Conservation (phyloP, 2,329 filamentous ascomycete genomes). For the Colletotrichum lindemuthianum region DNA sequence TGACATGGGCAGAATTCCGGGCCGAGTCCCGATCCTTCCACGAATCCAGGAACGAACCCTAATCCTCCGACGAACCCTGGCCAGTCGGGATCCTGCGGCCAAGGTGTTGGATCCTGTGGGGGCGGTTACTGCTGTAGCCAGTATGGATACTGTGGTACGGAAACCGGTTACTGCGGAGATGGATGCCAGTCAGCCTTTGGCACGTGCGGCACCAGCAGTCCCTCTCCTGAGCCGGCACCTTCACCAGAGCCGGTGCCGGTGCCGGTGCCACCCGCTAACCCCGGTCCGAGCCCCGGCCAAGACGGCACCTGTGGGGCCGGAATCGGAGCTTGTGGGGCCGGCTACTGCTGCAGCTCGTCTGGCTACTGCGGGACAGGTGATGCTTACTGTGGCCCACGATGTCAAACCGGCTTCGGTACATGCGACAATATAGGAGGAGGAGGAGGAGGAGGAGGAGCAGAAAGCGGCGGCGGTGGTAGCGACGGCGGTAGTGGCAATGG, state of each 20-base stretch:
- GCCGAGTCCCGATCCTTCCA: background rate
- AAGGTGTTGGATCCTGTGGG: slow-evolving; percentile 16
- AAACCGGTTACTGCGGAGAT: slow-evolving; percentile 31
- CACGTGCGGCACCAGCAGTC: slow-evolving; percentile 17
- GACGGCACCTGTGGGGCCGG: slow-evolving; percentile 19
- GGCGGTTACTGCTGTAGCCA: slow-evolving; percentile 36
- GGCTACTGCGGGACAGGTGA: slow-evolving; percentile 35
- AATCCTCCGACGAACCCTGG: background rate
- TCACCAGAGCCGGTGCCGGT: background rate
- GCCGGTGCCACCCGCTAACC: background rate
- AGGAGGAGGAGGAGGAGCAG: slow-evolving; percentile 4
- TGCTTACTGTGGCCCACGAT: slow-evolving; percentile 35
- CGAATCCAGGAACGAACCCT: background rate
- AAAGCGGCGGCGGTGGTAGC: background rate
- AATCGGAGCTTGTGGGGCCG: slow-evolving; percentile 19
- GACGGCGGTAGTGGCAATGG: slow-evolving; percentile 6
- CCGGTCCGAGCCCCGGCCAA: background rate
- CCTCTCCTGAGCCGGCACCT: background rate
- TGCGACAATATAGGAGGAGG: slow-evolving; percentile 18
- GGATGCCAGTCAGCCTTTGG: slow-evolving; percentile 37
- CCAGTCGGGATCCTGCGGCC: slow-evolving; percentile 24
- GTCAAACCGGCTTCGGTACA: slow-evolving; percentile 33
- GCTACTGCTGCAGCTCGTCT: slow-evolving; percentile 36
- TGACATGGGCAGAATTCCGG: slow-evolving; percentile 1
- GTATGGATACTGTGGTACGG: slow-evolving; percentile 36